Base-by-base conservation (phyloP, 2,329 filamentous ascomycete species). In the Rugonectria rugulosa region DNA sequence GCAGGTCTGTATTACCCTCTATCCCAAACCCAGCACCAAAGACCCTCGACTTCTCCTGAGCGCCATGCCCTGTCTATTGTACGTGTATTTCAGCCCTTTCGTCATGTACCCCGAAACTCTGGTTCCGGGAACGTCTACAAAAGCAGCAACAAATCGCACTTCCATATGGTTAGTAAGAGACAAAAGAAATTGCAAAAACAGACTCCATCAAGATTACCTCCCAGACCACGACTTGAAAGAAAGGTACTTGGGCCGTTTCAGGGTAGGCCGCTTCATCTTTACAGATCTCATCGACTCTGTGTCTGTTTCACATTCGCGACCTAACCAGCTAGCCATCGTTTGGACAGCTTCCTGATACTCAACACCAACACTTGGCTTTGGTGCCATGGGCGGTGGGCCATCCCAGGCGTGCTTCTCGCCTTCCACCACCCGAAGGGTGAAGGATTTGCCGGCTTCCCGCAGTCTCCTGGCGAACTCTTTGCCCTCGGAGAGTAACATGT, bases 401-500 rank as follows among this genome's bases (percentile, higher is more conserved):
- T 81, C 79, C 79, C 79, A 81, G 2, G 72, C 79, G 54, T 81
- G 79, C 53, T 75, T 75, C 61, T 80, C 78, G 9, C 73, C 74
- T 29, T 75, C 64, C 4, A 81, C 79, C 8, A 81, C 61, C n/a
- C 79, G 76, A 23, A 77, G 57, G 4, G 69, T 75, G 49, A 76
- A 67, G 11, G 63, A 57, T 57, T 73, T 74, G 7, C 71, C 65
- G 9, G 65, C 57, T 5, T 56, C 42, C 42, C 76, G 70, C 8
- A 92, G 70, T 17, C 88, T 77, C 46, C 85, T 78, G 10, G 84
- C 80, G 59, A 92, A 88, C 5, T 78, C 76, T 56, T 88, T 75
- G 10, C 83, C 85, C 66, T 88, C 85, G 2, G 73, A 75, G 9
- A 85, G 77, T n/a, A 88, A 70, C 83, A 88, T 88, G 67, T 88